Percentiles rank a stretch among this genome's conserved stretches.
Evolutionary conservation across 2,329 filamentous ascomycete species (phyloP).

Genomic region (Simplicillium aogashimaense): DNA sequence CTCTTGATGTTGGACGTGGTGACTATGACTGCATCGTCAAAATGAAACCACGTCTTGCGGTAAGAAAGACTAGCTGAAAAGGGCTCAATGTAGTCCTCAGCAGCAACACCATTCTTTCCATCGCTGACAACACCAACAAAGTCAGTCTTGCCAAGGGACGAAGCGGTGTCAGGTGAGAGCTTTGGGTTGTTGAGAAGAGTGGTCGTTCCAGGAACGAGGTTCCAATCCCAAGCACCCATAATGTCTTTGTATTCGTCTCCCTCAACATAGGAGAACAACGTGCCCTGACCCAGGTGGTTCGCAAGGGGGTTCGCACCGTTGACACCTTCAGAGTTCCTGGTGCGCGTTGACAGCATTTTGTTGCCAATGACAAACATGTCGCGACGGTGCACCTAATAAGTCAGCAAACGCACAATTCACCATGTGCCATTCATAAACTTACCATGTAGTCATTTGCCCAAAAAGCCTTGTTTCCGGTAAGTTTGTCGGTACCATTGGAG

Average conservation of each 20-base stretch:
- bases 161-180: constrained; percentile 2
- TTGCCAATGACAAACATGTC: constrained; percentile 8
- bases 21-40: constrained; percentile 12
- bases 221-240: constrained; percentile 14
- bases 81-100: constrained; percentile 12
- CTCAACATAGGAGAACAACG: constrained; percentile 12
- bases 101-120: constrained; percentile 9
- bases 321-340: constrained; percentile 11
- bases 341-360: constrained; percentile 12
- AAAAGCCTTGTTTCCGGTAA: constrained; percentile 13
- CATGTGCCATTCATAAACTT: background rate
- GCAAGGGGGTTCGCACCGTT: constrained; percentile 13
- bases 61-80: constrained; percentile 10
- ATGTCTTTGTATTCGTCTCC: constrained; percentile 15
- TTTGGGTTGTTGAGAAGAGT: constrained; percentile 9
- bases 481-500: constrained; percentile 12
- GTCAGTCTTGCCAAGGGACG: constrained; percentile 8
- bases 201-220: constrained; percentile 13
- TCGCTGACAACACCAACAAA: constrained; percentile 15
- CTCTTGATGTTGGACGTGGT: constrained; percentile 8
- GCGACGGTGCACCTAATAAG: constrained; percentile 8
- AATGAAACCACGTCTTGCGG: constrained; percentile 13
- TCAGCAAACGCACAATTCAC: background rate
- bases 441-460: constrained; percentile 15
- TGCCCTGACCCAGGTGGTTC: constrained; percentile 14